Base-by-base conservation (phyloP, 179 eudicot species). In the Silene noctiflora region DNA sequence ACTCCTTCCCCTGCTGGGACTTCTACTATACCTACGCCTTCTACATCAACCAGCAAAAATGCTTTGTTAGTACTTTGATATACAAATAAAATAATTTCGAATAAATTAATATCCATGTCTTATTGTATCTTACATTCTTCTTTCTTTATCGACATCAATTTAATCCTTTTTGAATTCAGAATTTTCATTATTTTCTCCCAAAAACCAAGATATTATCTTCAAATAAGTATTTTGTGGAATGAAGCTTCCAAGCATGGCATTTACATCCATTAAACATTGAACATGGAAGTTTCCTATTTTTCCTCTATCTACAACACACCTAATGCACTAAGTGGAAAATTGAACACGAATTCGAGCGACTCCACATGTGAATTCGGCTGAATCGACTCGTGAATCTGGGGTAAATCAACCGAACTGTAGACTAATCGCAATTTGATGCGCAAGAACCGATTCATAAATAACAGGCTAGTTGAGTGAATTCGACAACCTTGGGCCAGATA, bases 1-100 rank as follows among this genome's bases (percentile, higher is more conserved):
- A 85, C 92, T 88, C 86, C 86, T 84, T 59, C 85, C 88, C 77
- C 93, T 88, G 73, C 92, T 88, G 75, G 88, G 96, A 78, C 99
- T 95, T 80, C 93, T 83, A 79, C 98, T 92, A 67, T 78, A 89
- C 76, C 92, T 84, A 82, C 80, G 73, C 80, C 97, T 86, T 79
- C 98, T 94, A 82, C 78, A 73, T 66, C 70, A 75, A 79, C 12
- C 80, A 74, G 53, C 24, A 0, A 13, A 20, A 39, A 13, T 6
- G 71, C 22, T 59, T 4, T 69, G 19, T 29, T 14, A 33, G 53
- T 63, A 53, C 58, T 19, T 14, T 51, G n/a, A 51, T 51, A 51
- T 51, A 51, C 19, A 14, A 16, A 51, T 51, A 51, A 51, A 51
- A 16, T 51, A 13, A 1, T 51, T 11, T 51, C n/a, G 58, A 51